phyloP scores from a whole-genome alignment of 257 asterid genomes.

The Solanum chaucha region DNA sequence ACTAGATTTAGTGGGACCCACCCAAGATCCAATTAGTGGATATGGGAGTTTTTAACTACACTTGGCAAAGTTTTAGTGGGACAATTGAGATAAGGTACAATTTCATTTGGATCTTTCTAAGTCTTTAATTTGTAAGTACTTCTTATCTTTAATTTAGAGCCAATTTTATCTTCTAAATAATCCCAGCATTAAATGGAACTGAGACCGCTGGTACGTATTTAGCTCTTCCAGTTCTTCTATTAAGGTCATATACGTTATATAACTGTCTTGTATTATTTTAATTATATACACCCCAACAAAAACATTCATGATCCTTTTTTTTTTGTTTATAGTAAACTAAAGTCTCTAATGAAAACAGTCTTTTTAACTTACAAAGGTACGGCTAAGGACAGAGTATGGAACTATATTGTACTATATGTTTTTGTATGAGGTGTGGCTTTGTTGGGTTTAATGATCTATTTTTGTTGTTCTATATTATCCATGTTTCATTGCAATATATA shows the following conservation, averaged over 20 bases:
- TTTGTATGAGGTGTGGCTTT: neutral
- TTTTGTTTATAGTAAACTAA: too few species aligned
- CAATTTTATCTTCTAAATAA: neutral
- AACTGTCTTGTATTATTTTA: neutral
- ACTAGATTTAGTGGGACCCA: neutral
- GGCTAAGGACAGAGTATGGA: neutral
- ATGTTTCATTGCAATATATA: neutral
- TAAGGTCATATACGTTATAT: neutral
- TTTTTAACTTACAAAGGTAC: too few species aligned
- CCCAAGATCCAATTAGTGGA: neutral
- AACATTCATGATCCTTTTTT: neutral
- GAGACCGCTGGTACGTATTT: neutral
- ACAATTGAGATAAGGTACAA: neutral
- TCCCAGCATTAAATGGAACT: neutral
- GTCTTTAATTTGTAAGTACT: too few species aligned
- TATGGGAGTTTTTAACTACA: neutral
- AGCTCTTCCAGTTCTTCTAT: neutral
- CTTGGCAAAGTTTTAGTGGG: neutral
- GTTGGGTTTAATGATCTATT: neutral
- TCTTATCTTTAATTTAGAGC: neutral
- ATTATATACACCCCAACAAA: neutral
- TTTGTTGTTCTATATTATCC: neutral
- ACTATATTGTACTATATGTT: too few species aligned
- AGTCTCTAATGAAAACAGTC: too few species aligned
- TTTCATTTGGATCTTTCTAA: neutral